Evolutionary conservation across 2,329 filamentous ascomycete genomes (phyloP), one percentile per base, ranked within the genome.

Genomic region (Monosporascus sp.): DNA sequence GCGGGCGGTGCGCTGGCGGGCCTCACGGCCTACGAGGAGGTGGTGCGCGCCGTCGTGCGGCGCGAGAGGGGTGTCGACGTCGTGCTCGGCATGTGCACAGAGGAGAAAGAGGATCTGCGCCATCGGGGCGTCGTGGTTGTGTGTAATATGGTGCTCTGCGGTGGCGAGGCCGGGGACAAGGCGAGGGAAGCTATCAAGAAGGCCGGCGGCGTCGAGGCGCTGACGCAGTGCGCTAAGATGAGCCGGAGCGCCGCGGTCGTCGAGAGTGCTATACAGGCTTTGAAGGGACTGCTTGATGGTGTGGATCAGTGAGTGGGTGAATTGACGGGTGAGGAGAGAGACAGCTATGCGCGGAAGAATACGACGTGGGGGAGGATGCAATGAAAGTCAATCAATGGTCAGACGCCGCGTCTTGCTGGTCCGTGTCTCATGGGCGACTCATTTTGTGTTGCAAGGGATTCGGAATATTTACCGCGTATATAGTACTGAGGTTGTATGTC

Each of bases 1-100:
- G 92, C 94, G 0, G 91, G 92, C 3, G 94, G 94, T 1, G 93
- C 91, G 0, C 70, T 99, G 49, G 94, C 93, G 1, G 89, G 89
- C 71, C 72, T 99, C 24, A 91, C 91, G 0, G 83, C 85, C 31
- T 91, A 87, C 67, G 89, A 94, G 62, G 79, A 80, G 1, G 88
- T 89, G 0, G 86, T 93, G 1, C 77, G 81, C 2, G 86, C 81
- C 4, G 79, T 97, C 3, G 63, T 96, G 38, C 80, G 83, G 54
- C 78, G 87, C 37, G 83, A 89, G 5, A 79, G 87, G 15, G 90
- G 90, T 1, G 78, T 94, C 4, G 78, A 85, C 56, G 82, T 90
- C n/a, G 63, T 97, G n/a, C 70, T 99, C n/a, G 83, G 79, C 0
- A 72, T 97, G 65, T 96, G 90, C 64, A 75, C 77, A 17, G 90